These are phyloP conservation scores for Clarkia xantiana DNA, from an alignment of 345 rosid species.

Conservation along the genomic window DNA sequence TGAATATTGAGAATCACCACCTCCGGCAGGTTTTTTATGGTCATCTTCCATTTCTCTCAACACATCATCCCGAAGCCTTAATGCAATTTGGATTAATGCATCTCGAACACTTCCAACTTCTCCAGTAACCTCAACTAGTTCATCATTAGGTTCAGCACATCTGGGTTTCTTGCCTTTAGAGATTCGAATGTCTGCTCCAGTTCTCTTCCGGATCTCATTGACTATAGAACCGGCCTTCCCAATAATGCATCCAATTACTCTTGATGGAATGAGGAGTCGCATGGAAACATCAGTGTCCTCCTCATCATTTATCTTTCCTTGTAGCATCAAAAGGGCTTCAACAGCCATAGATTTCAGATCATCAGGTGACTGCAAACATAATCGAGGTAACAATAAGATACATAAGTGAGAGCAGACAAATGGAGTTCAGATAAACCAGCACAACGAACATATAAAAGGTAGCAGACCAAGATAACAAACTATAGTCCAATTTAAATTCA, in stretches of 20 bases:
- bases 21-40: constrained; percentile 32
- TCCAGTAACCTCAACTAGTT: constrained; percentile 85
- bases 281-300: constrained; percentile 44
- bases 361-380: constrained; percentile 48
- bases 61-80: constrained; percentile 85
- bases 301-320: constrained; percentile 75
- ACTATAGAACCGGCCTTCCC: constrained; percentile 89
- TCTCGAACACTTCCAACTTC: constrained; percentile 65
- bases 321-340: constrained; percentile 81
- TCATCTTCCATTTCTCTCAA: constrained; percentile 47
- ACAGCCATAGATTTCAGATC: constrained; percentile 92
- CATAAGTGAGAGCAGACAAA: neutral
- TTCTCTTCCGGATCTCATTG: constrained; percentile 79
- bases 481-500: no score
- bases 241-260: constrained; percentile 84
- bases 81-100: constrained; percentile 75
- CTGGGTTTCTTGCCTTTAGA: constrained; percentile 61
- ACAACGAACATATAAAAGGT: no score
- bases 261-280: constrained; percentile 72
- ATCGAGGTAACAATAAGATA: neutral
- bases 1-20: constrained; percentile 47
- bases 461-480: no score
- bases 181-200: constrained; percentile 67
- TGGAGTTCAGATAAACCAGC: no score
- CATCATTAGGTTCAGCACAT: constrained; percentile 59